Percentiles rank a stretch among this genome's conserved stretches.
Evolutionary conservation across 179 eudicot species (phyloP).

Genomic region (Spergularia azorica): DNA sequence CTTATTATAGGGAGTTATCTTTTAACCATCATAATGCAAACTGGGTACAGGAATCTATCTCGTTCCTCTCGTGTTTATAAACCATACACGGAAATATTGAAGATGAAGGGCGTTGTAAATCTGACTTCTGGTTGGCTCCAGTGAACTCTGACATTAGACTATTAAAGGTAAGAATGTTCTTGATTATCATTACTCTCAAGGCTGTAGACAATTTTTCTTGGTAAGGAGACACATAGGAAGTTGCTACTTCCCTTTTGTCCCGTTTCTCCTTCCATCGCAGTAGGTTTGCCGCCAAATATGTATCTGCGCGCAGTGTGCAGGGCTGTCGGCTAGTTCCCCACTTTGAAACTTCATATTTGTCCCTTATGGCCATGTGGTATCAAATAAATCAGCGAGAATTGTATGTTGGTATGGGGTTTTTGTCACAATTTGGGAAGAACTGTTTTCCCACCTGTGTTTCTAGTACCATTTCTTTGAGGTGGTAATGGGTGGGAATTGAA

Average conservation of each 20-base stretch:
- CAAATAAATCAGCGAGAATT: no score
- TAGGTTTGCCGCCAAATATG: no score
- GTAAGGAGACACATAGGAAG: background rate
- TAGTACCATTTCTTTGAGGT: no score
- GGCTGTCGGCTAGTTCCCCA: no score
- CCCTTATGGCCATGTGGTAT: no score
- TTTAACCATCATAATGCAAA: slow-evolving; percentile 6
- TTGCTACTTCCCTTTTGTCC: background rate
- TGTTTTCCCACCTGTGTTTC: no score
- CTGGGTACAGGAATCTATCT: slow-evolving; percentile 24
- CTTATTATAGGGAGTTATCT: background rate
- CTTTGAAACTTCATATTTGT: no score
- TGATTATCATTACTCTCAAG: background rate
- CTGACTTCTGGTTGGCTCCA: background rate
- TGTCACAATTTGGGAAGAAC: no score
- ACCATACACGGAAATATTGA: slow-evolving; percentile 13
- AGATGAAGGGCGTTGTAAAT: slow-evolving; percentile 3
- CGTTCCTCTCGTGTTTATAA: slow-evolving; percentile 20
- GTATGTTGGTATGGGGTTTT: no score
- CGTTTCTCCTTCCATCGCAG: no score
- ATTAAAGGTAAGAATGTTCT: slow-evolving; percentile 16
- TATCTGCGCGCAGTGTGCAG: no score
- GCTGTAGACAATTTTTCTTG: background rate
- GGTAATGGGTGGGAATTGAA: no score
- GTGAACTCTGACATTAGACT: slow-evolving; percentile 15